Evolutionary conservation across 805 yeast species (phyloP).

Genomic region (Pichia cabralensis): DNA sequence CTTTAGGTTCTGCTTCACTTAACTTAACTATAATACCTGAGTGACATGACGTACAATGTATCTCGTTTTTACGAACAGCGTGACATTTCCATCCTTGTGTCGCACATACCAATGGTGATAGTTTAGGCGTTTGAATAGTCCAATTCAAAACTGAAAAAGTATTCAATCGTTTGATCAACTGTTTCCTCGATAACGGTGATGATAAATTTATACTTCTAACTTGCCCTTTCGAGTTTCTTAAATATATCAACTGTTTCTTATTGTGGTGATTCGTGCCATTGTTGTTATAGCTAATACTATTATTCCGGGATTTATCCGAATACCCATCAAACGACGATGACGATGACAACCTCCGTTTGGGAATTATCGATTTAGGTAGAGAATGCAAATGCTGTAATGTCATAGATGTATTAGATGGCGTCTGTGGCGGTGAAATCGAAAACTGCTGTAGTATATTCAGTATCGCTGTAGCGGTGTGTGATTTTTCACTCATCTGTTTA

Average conservation of each 20-base stretch:
- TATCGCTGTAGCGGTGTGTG: constrained; percentile 9
- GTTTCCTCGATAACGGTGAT: constrained; percentile 8
- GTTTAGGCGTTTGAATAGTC: constrained; percentile 25
- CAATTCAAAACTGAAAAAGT: constrained; percentile 40
- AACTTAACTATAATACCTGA: constrained; percentile 20
- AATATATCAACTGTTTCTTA: constrained; percentile 5
- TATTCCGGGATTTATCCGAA: not conserved
- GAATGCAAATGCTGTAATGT: constrained; percentile 7
- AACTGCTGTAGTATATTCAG: constrained; percentile 10
- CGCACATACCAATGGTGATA: constrained; percentile 41
- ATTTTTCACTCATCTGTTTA: not conserved
- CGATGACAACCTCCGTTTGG: constrained; percentile 6
- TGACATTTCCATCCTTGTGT: constrained; percentile 46
- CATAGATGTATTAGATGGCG: not conserved
- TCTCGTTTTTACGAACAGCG: constrained; percentile 22
- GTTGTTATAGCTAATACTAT: not conserved
- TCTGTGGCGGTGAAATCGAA: constrained; percentile 7
- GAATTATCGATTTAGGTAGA: constrained; percentile 4
- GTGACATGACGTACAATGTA: constrained; percentile 27
- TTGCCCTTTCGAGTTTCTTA: constrained; percentile 3
- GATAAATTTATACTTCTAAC: constrained; percentile 2
- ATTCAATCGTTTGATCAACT: constrained; percentile 31
- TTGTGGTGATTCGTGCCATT: too few relatives aligned
- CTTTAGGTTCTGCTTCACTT: constrained; percentile 9
- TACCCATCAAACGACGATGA: constrained; percentile 17